Percentiles rank a stretch among this genome's conserved stretches.
Evolutionary conservation across 1,284 basidiomycete species (phyloP).

Genomic region (Uromyces viciae-fabae): DNA sequence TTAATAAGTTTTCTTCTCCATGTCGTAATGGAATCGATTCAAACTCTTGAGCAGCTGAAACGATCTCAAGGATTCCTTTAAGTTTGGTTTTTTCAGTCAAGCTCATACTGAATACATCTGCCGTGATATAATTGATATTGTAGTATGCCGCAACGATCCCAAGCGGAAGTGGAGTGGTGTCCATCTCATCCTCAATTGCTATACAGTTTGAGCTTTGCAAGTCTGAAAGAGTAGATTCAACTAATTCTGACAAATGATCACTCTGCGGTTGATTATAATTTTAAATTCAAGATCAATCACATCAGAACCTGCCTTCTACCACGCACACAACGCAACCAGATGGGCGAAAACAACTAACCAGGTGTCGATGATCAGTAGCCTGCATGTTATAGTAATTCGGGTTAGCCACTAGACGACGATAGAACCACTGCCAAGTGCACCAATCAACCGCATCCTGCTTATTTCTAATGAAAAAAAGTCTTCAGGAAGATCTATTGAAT

Average conservation of each 20-base stretch:
- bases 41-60: slow-evolving; percentile 93
- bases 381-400: slow-evolving; percentile 81
- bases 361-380: slow-evolving; percentile 83
- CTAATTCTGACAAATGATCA: slow-evolving; percentile 90
- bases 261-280: too few species aligned
- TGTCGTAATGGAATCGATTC: slow-evolving; percentile 90
- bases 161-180: slow-evolving; percentile 80
- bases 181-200: slow-evolving; percentile 86
- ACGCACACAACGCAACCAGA: neutral
- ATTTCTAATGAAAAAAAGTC: slow-evolving; percentile 58
- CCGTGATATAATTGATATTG: slow-evolving; percentile 83
- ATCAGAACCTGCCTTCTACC: neutral
- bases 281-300: neutral
- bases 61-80: slow-evolving; percentile 91
- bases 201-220: slow-evolving; percentile 93
- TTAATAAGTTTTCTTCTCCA: slow-evolving; percentile 50
- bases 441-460: slow-evolving; percentile 90
- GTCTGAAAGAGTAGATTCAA: slow-evolving; percentile 86
- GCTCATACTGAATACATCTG: slow-evolving; percentile 93
- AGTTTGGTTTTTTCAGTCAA: slow-evolving; percentile 96
- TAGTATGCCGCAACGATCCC: slow-evolving; percentile 96
- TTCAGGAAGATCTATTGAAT: slow-evolving; percentile 29
- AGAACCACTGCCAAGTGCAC: slow-evolving; percentile 55
- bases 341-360: slow-evolving; percentile 59
- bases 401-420: slow-evolving; percentile 50